Conservation (phyloP, 2,329 filamentous ascomycete species). For the Proliferodiscus dingleyae region DNA sequence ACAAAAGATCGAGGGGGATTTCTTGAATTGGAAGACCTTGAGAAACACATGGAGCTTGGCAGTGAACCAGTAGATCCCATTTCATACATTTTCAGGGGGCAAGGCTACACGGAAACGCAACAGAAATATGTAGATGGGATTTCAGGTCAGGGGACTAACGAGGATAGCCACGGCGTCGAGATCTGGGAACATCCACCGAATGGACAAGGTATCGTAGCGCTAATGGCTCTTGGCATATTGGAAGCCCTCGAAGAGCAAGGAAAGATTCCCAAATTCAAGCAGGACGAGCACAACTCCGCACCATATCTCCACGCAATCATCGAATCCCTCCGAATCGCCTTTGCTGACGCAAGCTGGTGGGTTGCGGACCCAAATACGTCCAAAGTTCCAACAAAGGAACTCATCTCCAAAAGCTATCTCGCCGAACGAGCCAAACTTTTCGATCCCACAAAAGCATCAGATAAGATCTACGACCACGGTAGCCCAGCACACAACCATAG, state of each 20-base stretch:
- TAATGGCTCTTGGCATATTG: constrained; percentile 91
- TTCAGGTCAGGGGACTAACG: constrained; percentile 33
- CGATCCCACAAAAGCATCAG: constrained; percentile 54
- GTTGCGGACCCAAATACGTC: constrained; percentile 75
- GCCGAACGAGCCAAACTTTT: constrained; percentile 61
- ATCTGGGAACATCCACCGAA: constrained; percentile 98
- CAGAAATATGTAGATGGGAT: constrained; percentile 39
- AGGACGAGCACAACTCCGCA: constrained; percentile 73
- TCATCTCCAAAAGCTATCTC: constrained; percentile 72
- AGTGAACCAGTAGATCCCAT: constrained; percentile 83
- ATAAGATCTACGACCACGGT: constrained; percentile 59
- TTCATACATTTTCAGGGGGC: constrained; percentile 70
- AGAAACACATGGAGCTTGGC: constrained; percentile 66
- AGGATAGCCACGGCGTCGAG: constrained; percentile 56
- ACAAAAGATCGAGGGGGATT: constrained; percentile 71
- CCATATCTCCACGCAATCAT: constrained; percentile 82
- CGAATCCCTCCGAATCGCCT: constrained; percentile 82
- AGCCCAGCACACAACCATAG: constrained; percentile 79
- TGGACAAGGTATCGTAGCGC: constrained; percentile 88
- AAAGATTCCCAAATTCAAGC: constrained; percentile 65
- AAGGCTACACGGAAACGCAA: constrained; percentile 48
- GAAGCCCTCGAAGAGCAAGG: constrained; percentile 75
- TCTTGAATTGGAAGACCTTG: constrained; percentile 73
- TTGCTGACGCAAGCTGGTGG: constrained; percentile 87
- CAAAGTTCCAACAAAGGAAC: constrained; percentile 62